A percentile compares a stretch with the other conserved stretches of the same genome.
Conservation (phyloP, 345 rosid genomes). For the Populus ilicifolia region DNA sequence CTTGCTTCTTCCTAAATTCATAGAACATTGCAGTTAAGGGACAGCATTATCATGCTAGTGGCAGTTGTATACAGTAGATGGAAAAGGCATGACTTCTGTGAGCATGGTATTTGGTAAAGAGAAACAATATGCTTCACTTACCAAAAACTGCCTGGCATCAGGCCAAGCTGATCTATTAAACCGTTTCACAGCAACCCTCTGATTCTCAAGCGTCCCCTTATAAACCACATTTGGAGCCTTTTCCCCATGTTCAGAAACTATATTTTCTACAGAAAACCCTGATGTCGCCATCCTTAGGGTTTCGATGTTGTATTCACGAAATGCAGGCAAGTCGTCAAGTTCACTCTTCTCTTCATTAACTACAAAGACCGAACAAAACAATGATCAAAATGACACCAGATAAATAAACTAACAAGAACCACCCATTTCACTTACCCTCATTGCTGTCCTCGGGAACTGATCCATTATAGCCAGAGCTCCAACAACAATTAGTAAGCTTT, state of each 20-base stretch:
- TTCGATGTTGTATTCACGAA: conserved; percentile 33
- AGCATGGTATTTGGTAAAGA: background rate
- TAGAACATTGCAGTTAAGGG: background rate
- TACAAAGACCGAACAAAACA: conserved; percentile 10
- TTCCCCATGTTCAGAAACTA: conserved; percentile 49
- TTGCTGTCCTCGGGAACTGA: conserved; percentile 23
- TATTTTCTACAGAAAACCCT: conserved; percentile 41
- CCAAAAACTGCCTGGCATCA: conserved; percentile 42
- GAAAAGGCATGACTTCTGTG: background rate
- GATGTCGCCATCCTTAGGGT: conserved; percentile 43
- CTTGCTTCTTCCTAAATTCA: conserved; percentile 43
- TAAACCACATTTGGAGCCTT: conserved; percentile 47
- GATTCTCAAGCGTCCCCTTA: conserved; percentile 42
- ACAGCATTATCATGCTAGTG: background rate
- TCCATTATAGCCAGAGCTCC: conserved; percentile 27
- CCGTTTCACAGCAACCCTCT: conserved; percentile 40
- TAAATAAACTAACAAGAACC: conserved; percentile 2
- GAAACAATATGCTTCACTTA: conserved; percentile 7
- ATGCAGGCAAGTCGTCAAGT: conserved; percentile 26
- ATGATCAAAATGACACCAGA: conserved; percentile 5
- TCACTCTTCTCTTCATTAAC: conserved; percentile 28
- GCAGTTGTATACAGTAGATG: background rate
- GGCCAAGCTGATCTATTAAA: conserved; percentile 48
- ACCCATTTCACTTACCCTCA: conserved; percentile 31
- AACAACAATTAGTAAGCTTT: conserved; percentile 36